phyloP scores from a whole-genome alignment of 305 asterid species.

The Fraxinus platypoda region DNA sequence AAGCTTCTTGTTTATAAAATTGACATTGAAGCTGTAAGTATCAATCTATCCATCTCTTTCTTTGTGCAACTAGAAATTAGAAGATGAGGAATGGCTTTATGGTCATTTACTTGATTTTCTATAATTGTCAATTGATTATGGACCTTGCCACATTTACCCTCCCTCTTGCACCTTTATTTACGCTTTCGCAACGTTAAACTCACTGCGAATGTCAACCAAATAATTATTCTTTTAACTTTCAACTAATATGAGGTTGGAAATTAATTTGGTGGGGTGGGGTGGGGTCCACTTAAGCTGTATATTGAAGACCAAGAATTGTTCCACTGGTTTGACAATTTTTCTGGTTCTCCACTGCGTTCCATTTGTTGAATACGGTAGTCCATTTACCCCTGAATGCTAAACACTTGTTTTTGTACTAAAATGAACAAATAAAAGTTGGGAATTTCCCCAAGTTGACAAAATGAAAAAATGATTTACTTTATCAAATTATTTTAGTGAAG shows the following conservation, averaged over 20 bases:
- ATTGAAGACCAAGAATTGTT: conserved; percentile 2
- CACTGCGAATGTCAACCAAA: too few relatives aligned
- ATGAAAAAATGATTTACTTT: not conserved
- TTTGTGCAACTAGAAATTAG: conserved; percentile 5
- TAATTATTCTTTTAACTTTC: not conserved
- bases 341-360: too few relatives aligned
- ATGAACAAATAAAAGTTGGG: too few relatives aligned
- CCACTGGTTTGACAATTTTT: not conserved
- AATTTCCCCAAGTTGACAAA: too few relatives aligned
- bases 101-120: conserved; percentile 4
- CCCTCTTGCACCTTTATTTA: too few relatives aligned
- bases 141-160: too few relatives aligned
- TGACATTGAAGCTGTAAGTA: conserved; percentile 84
- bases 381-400: too few relatives aligned
- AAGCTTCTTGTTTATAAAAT: conserved; percentile 85
- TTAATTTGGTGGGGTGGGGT: conserved; percentile 4
- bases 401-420: too few relatives aligned
- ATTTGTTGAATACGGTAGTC: too few relatives aligned
- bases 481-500: too few relatives aligned
- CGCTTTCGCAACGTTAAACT: too few relatives aligned
- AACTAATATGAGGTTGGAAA: not conserved
- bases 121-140: not conserved
- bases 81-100: not conserved
- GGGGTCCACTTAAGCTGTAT: conserved; percentile 5
- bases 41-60: conserved; percentile 9